These are phyloP conservation scores for Myxozyma neglecta DNA, from an alignment of 805 yeast species.

Conservation along the genomic window DNA sequence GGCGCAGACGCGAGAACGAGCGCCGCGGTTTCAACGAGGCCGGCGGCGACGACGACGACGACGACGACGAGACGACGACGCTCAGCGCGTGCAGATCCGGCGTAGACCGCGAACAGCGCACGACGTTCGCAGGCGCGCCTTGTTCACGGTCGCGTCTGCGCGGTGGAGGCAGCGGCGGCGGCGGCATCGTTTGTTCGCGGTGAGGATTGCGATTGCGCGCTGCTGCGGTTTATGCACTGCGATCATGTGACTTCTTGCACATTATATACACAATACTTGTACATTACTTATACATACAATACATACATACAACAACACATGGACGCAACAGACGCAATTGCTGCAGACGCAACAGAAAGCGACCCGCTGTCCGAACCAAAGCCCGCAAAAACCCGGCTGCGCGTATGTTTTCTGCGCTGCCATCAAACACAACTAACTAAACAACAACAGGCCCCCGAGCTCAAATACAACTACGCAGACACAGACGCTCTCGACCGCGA, in stretches of 20 bases:
- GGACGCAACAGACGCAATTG: too few relatives aligned
- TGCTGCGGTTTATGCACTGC: too few relatives aligned
- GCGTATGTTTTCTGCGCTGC: neutral
- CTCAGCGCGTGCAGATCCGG: conserved; percentile 19
- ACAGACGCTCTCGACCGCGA: conserved; percentile 44
- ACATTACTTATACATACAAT: too few relatives aligned
- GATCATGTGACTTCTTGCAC: too few relatives aligned
- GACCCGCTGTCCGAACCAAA: too few relatives aligned
- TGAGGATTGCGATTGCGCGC: neutral
- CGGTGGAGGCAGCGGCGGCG: conserved; percentile 3
- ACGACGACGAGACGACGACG: neutral
- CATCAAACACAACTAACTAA: conserved; percentile 4
- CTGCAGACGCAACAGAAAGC: too few relatives aligned
- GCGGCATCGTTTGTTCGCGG: neutral
- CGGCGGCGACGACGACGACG: neutral
- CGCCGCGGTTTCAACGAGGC: conserved; percentile 1
- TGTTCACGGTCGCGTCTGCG: neutral
- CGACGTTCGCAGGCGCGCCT: neutral
- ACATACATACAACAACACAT: too few relatives aligned
- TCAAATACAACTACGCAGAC: conserved; percentile 48
- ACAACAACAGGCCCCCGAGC: conserved; percentile 33
- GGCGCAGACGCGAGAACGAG: conserved; percentile 19
- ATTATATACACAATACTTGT: too few relatives aligned
- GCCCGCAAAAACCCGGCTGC: too few relatives aligned
- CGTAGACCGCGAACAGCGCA: conserved; percentile 16